These are phyloP conservation scores for Cardamine resedifolia DNA, from an alignment of 345 rosid genomes.

Conservation along the genomic window DNA sequence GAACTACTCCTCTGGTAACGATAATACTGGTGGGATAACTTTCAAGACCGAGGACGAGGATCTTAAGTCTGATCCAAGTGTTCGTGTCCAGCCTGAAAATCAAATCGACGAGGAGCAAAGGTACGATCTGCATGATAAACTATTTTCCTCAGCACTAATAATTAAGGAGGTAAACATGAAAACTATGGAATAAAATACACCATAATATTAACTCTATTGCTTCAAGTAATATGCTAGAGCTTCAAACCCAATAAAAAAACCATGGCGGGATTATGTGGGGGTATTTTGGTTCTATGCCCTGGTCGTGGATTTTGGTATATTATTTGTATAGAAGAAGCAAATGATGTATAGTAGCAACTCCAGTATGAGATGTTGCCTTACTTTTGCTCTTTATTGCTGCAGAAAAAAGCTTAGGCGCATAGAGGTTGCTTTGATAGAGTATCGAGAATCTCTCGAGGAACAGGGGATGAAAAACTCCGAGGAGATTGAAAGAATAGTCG, in stretches of 20 bases:
- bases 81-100: conserved; percentile 48
- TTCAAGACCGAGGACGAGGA: conserved; percentile 58
- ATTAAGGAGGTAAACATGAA: neutral
- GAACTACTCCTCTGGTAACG: conserved; percentile 85
- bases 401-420: conserved; percentile 75
- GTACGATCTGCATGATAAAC: conserved; percentile 33
- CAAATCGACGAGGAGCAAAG: conserved; percentile 80
- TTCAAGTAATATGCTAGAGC: neutral
- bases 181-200: neutral
- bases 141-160: neutral
- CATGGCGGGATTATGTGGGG: neutral
- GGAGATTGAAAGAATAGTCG: conserved; percentile 78
- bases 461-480: conserved; percentile 60
- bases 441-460: conserved; percentile 84
- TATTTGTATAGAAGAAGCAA: neutral
- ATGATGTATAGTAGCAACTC: neutral
- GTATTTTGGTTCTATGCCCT: neutral
- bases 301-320: neutral
- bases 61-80: conserved; percentile 47
- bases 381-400: conserved; percentile 32
- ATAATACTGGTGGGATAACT: conserved; percentile 56
- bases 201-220: neutral
- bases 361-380: conserved; percentile 3
- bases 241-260: neutral
- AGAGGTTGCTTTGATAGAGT: conserved; percentile 80